phyloP scores from a whole-genome alignment of 257 asterid genomes.

The Rauvolfia tetraphylla region DNA sequence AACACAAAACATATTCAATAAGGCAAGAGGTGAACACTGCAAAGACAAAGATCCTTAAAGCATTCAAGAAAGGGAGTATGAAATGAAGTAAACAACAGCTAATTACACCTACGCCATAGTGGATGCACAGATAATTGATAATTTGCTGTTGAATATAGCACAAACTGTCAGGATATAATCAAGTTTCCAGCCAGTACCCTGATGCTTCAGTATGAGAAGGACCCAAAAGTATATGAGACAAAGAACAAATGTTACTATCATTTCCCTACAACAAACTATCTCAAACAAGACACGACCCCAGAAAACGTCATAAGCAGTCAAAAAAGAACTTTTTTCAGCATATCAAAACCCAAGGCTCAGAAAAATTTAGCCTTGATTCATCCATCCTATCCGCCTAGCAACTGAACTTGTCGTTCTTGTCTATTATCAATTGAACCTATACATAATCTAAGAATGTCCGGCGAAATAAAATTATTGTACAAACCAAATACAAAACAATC shows the following conservation, averaged over 20 bases:
- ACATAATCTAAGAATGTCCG: background rate
- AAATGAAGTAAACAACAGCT: background rate
- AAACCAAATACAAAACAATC: background rate
- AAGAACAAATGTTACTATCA: background rate
- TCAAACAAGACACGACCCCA: background rate
- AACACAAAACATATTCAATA: background rate
- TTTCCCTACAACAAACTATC: background rate
- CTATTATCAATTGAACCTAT: no score
- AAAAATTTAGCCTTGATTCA: no score
- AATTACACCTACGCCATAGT: background rate
- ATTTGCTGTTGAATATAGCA: background rate
- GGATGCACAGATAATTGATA: background rate
- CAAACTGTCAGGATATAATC: background rate
- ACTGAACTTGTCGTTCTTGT: background rate
- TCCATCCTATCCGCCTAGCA: no score
- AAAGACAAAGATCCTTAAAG: background rate
- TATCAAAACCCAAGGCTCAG: background rate
- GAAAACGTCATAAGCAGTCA: background rate
- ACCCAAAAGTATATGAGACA: background rate
- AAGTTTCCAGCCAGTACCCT: background rate
- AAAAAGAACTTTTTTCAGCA: background rate
- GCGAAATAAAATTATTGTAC: background rate
- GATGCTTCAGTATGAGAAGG: background rate
- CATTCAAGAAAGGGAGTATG: background rate
- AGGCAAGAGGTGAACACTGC: background rate